Evolutionary conservation across 305 asterid species (phyloP), one percentile per base, ranked within the genome.

Genomic region (Fraxinus nigra): DNA sequence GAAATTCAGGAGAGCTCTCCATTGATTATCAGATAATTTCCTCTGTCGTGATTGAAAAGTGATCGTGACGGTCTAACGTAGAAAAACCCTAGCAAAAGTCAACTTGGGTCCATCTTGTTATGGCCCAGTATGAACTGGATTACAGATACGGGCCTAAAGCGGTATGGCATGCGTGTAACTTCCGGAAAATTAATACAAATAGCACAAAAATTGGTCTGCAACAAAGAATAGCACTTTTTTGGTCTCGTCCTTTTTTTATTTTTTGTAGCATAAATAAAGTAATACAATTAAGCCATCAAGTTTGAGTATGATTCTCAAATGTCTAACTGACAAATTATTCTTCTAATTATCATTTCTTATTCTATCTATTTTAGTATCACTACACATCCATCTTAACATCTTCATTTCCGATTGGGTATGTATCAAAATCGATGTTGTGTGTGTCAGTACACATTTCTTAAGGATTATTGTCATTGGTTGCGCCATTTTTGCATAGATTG

Each of bases 1-100:
- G 87, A 82, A 90, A 65, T 82, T 90, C 88, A n/a, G 90, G 79
- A 11, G 86, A 59, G 74, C 22, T 37, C 84, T 85, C 87, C 87
- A 85, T 85, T 24, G 76, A 48, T 30, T 61, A 75, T 65, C 35
- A n/a, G 65, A 35, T 16, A 33, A 32, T 7, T 56, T 24, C 11
- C 22, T 37, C 20, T 22, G 18, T 0, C 3, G 56, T 22, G 18
- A 56, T 33, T 2, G 28, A 80, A 40, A 22, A 51, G 30, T 16
- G 6, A 5, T 14, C 0, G 34, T 3, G 51, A 13, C 11, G 22
- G 16, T 54, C 10, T 54, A n/a, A 54, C 43, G 79, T 33, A 13
- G 14, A 1, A 73, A 78, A 84, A 81, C 85, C 85, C 85, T 84
- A 81, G 75, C 82, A 59, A 51, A 16, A 61, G 33, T 61, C 72